Base-by-base conservation (phyloP, 352 stramenopile genomes). In the Pythium dissotocum region DNA sequence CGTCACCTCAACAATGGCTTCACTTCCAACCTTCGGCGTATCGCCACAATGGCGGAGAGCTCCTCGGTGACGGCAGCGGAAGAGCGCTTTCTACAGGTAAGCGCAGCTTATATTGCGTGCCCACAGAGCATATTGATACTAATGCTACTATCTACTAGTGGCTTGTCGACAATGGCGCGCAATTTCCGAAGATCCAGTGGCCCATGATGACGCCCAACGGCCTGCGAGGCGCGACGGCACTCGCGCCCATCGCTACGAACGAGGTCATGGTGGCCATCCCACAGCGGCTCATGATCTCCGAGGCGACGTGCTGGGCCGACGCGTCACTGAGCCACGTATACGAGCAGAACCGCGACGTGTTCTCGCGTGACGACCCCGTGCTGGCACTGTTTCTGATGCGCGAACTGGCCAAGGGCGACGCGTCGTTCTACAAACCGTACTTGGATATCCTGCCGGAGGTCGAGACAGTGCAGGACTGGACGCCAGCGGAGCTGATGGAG, bases 371-470 rank as follows among this genome's bases (percentile, higher is more conserved):
- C 63, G 91, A 98, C 69, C 82, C 88, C 10, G 73, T 97, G 18
- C 64, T 98, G 28, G 77, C 81, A 58, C 70, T 97, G 26, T 97
- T 94, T 56, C 66, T 98, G 1, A 80, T 93, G 63, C 85, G 84
- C 12, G 88, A 98, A 71, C 63, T 92, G 52, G 64, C 82, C 6
- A 70, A 76, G 10, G 80, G 72, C 4, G 74, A 85, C 13, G 63
- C 67, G n/a, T 95, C 85, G 42, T 97, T 97, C 78, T 97, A 86
- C 69, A 60, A 72, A n/a, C 93, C 93, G 51, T 98, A 97, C 69
- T 65, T 98, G 18, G 52, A 67, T 52, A 91, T 97, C 18, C 74
- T 98, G 30, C 89, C 90, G 2, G 77, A 80, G 14, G 90, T 92
- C 9, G 76, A 85, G 36, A 95, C 78, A 48, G 74, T 98, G 6